Conservation (phyloP, 495 filamentous ascomycete species). For the Aspergillus saccharolyticus region DNA sequence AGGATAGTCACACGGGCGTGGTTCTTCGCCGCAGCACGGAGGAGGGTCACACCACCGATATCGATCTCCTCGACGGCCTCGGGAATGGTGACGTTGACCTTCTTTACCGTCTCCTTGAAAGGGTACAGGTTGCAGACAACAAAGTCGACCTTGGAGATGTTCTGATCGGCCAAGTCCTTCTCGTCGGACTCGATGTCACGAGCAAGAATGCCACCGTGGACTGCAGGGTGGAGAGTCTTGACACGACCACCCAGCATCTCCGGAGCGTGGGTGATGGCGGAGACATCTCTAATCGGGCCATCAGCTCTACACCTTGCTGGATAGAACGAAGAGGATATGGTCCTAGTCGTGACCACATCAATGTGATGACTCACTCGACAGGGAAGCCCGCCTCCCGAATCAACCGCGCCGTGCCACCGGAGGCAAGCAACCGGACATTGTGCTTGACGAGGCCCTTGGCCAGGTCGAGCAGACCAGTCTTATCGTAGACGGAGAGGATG, state of each 20-base stretch:
- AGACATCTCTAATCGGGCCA: constrained; percentile 71
- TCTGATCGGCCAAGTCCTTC: constrained; percentile 93
- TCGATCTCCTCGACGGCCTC: constrained; percentile 99
- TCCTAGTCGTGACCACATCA: constrained; percentile 5
- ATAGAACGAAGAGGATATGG: not conserved
- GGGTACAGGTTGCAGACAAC: constrained; percentile 98
- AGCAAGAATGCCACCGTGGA: constrained; percentile 91
- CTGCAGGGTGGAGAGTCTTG: constrained; percentile 93
- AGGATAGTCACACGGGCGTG: constrained; percentile 91
- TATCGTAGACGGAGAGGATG: constrained; percentile 97
- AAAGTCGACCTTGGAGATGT: constrained; percentile 95
- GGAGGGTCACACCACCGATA: constrained; percentile 93
- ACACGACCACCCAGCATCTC: constrained; percentile 96
- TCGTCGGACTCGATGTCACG: constrained; percentile 88
- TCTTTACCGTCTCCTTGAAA: constrained; percentile 95
- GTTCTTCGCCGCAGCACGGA: constrained; percentile 96
- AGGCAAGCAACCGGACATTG: constrained; percentile 87
- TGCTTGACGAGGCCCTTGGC: constrained; percentile 90
- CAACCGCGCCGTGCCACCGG: constrained; percentile 88
- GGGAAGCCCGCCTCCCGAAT: constrained; percentile 92
- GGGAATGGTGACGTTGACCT: constrained; percentile 90
- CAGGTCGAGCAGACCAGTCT: constrained; percentile 92
- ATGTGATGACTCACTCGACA: constrained; percentile 65
- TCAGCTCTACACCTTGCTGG: constrained; percentile 2
- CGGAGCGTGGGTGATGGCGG: constrained; percentile 94